Conservation (phyloP, 495 filamentous ascomycete species). For the Trichoderma parareesei region DNA sequence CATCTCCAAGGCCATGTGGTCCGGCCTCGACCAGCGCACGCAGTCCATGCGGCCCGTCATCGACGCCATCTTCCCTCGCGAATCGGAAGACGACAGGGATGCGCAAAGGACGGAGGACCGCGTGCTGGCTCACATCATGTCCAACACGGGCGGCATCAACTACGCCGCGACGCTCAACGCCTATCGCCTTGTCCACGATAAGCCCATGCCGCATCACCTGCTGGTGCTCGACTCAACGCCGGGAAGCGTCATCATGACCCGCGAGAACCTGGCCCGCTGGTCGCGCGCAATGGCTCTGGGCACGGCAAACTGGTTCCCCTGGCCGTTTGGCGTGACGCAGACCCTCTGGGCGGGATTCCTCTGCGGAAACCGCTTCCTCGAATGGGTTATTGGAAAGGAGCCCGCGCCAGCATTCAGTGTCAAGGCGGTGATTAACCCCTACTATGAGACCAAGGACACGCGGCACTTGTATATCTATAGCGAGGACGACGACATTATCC, state of each 20-base stretch:
- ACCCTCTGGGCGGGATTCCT: slow-evolving; percentile 34
- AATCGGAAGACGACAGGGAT: slow-evolving; percentile 15
- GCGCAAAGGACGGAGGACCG: slow-evolving; percentile 19
- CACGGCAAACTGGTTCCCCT: slow-evolving; percentile 28
- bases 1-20: slow-evolving; percentile 36
- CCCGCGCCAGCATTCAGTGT: slow-evolving; percentile 28
- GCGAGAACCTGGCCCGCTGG: slow-evolving; percentile 40
- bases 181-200: slow-evolving; percentile 30
- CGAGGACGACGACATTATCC: slow-evolving; percentile 47
- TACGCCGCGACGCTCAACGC: slow-evolving; percentile 40
- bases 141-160: slow-evolving; percentile 45
- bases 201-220: slow-evolving; percentile 36
- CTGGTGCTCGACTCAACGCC: slow-evolving; percentile 46
- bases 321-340: slow-evolving; percentile 36
- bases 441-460: slow-evolving; percentile 21
- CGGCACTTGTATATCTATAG: slow-evolving; percentile 43
- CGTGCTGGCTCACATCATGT: slow-evolving; percentile 43
- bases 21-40: slow-evolving; percentile 33
- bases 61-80: slow-evolving; percentile 34
- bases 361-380: slow-evolving; percentile 21
- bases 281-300: slow-evolving; percentile 46
- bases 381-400: slow-evolving; percentile 25
- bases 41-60: slow-evolving; percentile 42
- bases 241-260: slow-evolving; percentile 36
- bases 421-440: slow-evolving; percentile 27